Conservation (phyloP, 192 early-diverging fungal species). For the Gigaspora rosea region DNA sequence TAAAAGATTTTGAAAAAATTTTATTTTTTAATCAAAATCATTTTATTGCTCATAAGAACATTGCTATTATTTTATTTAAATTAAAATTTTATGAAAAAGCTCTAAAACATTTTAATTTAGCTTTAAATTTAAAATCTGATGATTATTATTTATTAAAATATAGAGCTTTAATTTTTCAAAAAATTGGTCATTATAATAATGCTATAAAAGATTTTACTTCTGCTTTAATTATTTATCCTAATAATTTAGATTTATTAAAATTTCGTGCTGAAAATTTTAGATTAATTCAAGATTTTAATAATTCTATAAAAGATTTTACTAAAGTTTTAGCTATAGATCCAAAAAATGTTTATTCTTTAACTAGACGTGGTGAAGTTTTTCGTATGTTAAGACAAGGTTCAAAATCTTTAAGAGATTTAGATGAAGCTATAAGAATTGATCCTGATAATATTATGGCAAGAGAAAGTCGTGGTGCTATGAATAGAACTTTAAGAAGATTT, state of each 20-base stretch:
- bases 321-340: slow-evolving; percentile 4
- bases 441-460: slow-evolving; percentile 16
- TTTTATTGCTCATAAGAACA: neutral
- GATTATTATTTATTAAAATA: neutral
- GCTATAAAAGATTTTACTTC: slow-evolving; percentile 2
- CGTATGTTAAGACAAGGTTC: neutral
- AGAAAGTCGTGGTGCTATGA: slow-evolving; percentile 20
- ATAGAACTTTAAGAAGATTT: slow-evolving; percentile 18
- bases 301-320: slow-evolving; percentile 24
- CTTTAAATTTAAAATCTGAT: slow-evolving; percentile 9
- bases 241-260: neutral
- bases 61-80: neutral
- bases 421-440: slow-evolving; percentile 10
- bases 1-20: slow-evolving; percentile 20
- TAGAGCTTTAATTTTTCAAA: neutral
- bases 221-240: slow-evolving; percentile 4
- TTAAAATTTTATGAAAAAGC: neutral
- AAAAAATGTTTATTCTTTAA: neutral
- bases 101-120: neutral
- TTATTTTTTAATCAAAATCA: neutral
- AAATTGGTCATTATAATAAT: neutral
- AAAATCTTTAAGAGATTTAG: slow-evolving; percentile 17
- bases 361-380: slow-evolving; percentile 19
- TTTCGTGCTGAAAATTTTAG: slow-evolving; percentile 15
- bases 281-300: neutral